Conservation (phyloP, 2,329 filamentous ascomycete species). For the Aspergillus pseudoglaucus region DNA sequence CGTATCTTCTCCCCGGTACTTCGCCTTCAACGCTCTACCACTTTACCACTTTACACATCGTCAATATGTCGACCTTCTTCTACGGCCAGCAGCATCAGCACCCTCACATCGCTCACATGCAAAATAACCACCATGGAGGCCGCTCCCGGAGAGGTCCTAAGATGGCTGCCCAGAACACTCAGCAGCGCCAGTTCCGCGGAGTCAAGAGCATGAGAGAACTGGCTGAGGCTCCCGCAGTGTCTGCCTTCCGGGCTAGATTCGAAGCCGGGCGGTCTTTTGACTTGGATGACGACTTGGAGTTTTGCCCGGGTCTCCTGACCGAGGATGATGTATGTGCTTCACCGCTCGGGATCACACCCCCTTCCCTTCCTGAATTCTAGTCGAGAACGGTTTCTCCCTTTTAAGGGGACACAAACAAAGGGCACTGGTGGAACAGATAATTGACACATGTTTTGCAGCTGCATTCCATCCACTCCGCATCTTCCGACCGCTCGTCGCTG, state of each 20-base stretch:
- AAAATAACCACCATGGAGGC: conserved; percentile 74
- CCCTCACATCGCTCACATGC: conserved; percentile 44
- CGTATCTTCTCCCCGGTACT: background rate
- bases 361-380: background rate
- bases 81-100: conserved; percentile 40
- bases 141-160: conserved; percentile 80
- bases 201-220: conserved; percentile 82
- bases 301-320: conserved; percentile 85
- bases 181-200: conserved; percentile 81
- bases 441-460: conserved; percentile 50
- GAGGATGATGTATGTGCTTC: conserved; percentile 71
- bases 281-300: conserved; percentile 90
- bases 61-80: conserved; percentile 43
- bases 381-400: background rate
- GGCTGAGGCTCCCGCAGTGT: conserved; percentile 67
- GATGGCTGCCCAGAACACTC: conserved; percentile 71
- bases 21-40: conserved; percentile 2
- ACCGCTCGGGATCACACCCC: background rate
- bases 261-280: conserved; percentile 92
- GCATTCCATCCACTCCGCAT: conserved; percentile 81
- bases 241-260: conserved; percentile 77
- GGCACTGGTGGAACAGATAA: background rate
- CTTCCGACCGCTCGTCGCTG: conserved; percentile 87
- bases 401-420: background rate
- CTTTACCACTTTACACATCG: conserved; percentile 12